phyloP scores from a whole-genome alignment of 2,329 filamentous ascomycete genomes.

The Colletotrichum sp. region DNA sequence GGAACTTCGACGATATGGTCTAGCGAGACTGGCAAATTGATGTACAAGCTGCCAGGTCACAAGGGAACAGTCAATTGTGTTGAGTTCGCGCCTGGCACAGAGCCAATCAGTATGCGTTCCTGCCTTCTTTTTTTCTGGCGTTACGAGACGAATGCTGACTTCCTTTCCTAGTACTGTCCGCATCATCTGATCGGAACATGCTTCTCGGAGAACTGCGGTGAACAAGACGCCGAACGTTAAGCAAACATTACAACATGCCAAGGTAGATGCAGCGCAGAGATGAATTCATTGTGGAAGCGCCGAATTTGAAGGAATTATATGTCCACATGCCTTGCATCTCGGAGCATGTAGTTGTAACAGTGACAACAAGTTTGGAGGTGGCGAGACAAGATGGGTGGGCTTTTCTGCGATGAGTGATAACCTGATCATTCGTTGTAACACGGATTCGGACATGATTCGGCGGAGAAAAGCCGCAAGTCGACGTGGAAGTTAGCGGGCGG shows the following conservation, averaged over 20 bases:
- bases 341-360: background rate
- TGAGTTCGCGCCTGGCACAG: constrained; percentile 82
- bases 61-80: constrained; percentile 95
- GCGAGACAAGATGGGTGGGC: background rate
- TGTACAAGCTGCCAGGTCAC: constrained; percentile 95
- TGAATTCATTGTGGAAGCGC: background rate
- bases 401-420: background rate
- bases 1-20: constrained; percentile 94
- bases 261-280: background rate
- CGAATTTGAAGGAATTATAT: background rate
- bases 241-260: background rate
- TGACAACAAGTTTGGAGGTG: background rate
- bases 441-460: background rate
- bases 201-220: constrained; percentile 70
- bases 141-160: constrained; percentile 35
- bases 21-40: constrained; percentile 81
- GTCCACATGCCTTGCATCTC: background rate
- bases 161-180: constrained; percentile 74
- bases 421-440: background rate
- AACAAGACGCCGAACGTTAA: background rate
- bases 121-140: background rate
- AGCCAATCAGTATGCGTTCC: constrained; percentile 80
- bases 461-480: background rate
- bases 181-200: constrained; percentile 86
- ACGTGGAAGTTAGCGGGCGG: background rate